Base-by-base conservation (phyloP, 2,329 filamentous ascomycete genomes). In the Biscogniauxia mediterranea region DNA sequence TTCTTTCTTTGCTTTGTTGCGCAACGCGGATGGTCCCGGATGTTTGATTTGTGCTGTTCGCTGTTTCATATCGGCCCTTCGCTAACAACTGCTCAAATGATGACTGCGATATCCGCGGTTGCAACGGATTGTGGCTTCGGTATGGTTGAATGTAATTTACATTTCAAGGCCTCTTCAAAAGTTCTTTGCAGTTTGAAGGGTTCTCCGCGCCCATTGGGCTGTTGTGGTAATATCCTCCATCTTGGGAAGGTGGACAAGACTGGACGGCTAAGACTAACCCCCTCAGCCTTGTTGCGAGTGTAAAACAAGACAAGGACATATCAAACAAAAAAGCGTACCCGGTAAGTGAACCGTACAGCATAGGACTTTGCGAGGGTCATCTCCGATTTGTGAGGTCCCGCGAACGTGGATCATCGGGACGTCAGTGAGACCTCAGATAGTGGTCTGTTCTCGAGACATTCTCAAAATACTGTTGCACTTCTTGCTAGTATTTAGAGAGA, bases 351-450 rank as follows among this genome's bases (percentile, higher is more conserved):
- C 52, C 52, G 52, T 54, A 61, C 46, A 54, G 52, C 49, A 59
- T 57, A 55, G 56, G 55, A 32, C 21, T 19, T 51, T 53, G 17
- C 13, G 53, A 9, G 54, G 59, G 52, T 62, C 38, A 61, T 51
- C 32, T 42, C 19, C 59, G 54, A 63, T 62, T 60, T 61, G 56
- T 46, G 52, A 59, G 54, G 59, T 58, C 58, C 63, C 62, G 57
- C 55, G 55, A 61, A 61, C n/a, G 60, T 58, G 64, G 64, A 58
- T 65, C 62, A 54, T 60, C 60, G 58, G 60, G 58, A 56, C 54
- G 38, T 59, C 51, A 53, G 55, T 60, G 53, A 53, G 61, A 66
- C 63, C 57, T 61, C 28, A 32, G 28, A 59, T 61, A 65, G 64
- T 51, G 52, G 50, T 42, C 51, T 56, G 42, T 19, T 61, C 53